Evolutionary conservation across 331 rosid species (phyloP).

Genomic region (Prunus yedoensis): DNA sequence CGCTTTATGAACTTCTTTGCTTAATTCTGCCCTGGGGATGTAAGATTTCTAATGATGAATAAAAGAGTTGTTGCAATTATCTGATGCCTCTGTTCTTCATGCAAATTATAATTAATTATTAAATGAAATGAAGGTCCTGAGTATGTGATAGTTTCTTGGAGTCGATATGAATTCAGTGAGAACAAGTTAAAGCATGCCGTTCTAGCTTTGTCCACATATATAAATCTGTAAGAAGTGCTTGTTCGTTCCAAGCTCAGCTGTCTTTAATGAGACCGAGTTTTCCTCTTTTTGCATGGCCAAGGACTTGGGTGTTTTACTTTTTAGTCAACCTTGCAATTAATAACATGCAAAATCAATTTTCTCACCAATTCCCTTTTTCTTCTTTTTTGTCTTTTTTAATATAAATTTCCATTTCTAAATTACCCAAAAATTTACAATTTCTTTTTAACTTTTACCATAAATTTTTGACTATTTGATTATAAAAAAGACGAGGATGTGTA

Average conservation of each 20-base stretch:
- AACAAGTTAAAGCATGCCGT: too few relatives aligned
- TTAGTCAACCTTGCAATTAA: not conserved
- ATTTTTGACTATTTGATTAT: not conserved
- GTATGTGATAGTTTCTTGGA: not conserved
- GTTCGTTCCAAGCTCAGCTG: too few relatives aligned
- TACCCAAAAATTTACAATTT: too few relatives aligned
- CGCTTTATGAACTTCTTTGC: not conserved
- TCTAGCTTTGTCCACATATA: too few relatives aligned
- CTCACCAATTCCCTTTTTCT: not conserved
- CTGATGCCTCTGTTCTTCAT: not conserved
- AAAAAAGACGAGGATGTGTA: not conserved
- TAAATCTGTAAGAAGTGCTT: too few relatives aligned
- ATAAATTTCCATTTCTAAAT: too few relatives aligned
- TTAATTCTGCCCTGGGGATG: too few relatives aligned
- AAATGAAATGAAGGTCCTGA: too few relatives aligned
- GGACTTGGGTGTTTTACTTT: not conserved
- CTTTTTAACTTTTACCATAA: not conserved
- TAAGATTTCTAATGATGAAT: not conserved
- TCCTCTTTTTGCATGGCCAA: not conserved
- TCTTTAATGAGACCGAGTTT: not conserved
- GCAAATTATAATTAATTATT: too few relatives aligned
- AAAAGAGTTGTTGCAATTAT: not conserved
- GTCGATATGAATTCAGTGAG: not conserved
- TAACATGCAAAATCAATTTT: not conserved
- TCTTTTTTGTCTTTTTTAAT: not conserved